phyloP scores from a whole-genome alignment of 208 protist species.

The Trypanosoma melophagium region DNA sequence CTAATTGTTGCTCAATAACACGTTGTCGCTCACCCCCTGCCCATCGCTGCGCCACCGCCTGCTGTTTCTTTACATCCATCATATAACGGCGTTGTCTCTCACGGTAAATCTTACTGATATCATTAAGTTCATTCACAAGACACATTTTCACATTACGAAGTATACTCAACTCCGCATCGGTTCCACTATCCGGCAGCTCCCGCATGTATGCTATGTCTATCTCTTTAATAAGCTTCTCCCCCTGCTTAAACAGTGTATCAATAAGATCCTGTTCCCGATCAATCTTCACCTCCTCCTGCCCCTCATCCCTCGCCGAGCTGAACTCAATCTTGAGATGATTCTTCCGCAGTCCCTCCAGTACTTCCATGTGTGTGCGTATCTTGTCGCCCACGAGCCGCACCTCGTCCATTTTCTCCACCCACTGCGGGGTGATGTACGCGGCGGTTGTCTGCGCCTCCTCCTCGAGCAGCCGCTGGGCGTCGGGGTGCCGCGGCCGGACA shows the following conservation, averaged over 20 bases:
- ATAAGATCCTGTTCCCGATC: constrained; percentile 76
- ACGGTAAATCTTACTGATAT: constrained; percentile 86
- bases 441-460: constrained; percentile 52
- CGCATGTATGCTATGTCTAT: constrained; percentile 68
- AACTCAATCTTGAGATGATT: constrained; percentile 90
- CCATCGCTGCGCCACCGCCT: constrained; percentile 81
- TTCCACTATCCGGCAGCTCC: constrained; percentile 82
- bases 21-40: constrained; percentile 80
- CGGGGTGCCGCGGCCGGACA: constrained; percentile 51
- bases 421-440: constrained; percentile 71
- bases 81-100: constrained; percentile 91
- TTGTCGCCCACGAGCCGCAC: constrained; percentile 62
- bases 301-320: constrained; percentile 79
- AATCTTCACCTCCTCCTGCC: constrained; percentile 77
- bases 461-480: constrained; percentile 74
- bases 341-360: constrained; percentile 72
- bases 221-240: constrained; percentile 73
- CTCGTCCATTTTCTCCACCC: constrained; percentile 85
- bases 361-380: constrained; percentile 72
- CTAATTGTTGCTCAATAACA: constrained; percentile 83
- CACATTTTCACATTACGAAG: constrained; percentile 93
- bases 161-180: constrained; percentile 86
- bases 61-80: constrained; percentile 91
- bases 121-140: constrained; percentile 85
- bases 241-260: constrained; percentile 86